These are phyloP conservation scores for Wickerhamiella sorbophila DNA, from an alignment of 805 yeast species.

Conservation along the genomic window DNA sequence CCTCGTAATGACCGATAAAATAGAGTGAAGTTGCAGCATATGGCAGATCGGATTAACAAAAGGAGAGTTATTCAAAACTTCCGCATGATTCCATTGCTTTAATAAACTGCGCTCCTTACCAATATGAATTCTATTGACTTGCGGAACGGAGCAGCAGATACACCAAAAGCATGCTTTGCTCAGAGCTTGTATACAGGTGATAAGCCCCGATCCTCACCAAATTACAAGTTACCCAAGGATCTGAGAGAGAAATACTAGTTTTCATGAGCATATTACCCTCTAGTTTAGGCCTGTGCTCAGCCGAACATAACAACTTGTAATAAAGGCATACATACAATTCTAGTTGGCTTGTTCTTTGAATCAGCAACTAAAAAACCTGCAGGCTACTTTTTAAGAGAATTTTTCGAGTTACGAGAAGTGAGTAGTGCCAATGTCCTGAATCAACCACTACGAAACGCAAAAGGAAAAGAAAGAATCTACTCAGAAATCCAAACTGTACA, in stretches of 20 bases:
- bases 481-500: no score
- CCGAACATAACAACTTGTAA: conserved; percentile 61
- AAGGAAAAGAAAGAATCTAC: no score
- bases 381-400: no score
- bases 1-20: conserved; percentile 87
- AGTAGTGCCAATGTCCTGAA: no score
- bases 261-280: conserved; percentile 39
- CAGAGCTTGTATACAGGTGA: conserved; percentile 40
- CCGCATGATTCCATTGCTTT: conserved; percentile 33
- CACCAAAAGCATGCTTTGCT: conserved; percentile 36
- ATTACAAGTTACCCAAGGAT: conserved; percentile 38
- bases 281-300: conserved; percentile 89
- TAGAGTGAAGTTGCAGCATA: conserved; percentile 46
- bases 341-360: no score
- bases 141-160: conserved; percentile 85
- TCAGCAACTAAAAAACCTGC: no score
- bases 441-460: no score
- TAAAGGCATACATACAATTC: conserved; percentile 35
- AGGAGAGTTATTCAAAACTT: conserved; percentile 37
- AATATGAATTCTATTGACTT: conserved; percentile 59
- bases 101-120: conserved; percentile 52
- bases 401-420: no score
- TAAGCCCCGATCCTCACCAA: conserved; percentile 77
- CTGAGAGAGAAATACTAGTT: conserved; percentile 28
- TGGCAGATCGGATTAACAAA: conserved; percentile 57